Evolutionary conservation across 176 grass and related monocot species (phyloP).

Genomic region (Ensete ventricosum): DNA sequence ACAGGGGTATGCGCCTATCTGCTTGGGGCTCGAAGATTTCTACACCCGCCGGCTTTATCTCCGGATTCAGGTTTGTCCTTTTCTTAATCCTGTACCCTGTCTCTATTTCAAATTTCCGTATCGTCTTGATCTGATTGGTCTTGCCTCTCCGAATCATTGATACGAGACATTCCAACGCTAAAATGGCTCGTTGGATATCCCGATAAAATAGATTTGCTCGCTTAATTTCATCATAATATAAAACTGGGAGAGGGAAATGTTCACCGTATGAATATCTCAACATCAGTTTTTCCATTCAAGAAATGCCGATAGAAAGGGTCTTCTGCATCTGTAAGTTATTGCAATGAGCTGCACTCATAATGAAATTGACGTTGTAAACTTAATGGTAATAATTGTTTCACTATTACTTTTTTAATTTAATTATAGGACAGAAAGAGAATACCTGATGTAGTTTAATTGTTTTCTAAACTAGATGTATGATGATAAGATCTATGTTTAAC

Average conservation of each 20-base stretch:
- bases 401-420: background rate
- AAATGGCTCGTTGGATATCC: too few relatives aligned
- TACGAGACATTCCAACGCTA: too few relatives aligned
- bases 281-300: too few relatives aligned
- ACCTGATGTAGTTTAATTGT: background rate
- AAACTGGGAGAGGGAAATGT: background rate
- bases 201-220: background rate
- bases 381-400: background rate
- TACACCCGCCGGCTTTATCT: constrained; percentile 69
- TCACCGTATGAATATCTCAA: background rate
- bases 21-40: constrained; percentile 77
- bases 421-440: background rate
- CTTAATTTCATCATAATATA: background rate
- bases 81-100: background rate
- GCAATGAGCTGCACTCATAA: too few relatives aligned
- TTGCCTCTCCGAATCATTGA: background rate
- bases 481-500: too few relatives aligned
- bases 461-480: too few relatives aligned
- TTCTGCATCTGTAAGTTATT: too few relatives aligned
- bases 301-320: too few relatives aligned
- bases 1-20: constrained; percentile 73
- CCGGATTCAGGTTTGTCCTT: constrained; percentile 44
- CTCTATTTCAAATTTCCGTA: background rate
- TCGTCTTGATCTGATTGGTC: background rate
- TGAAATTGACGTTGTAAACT: too few relatives aligned